Conservation (phyloP, 768 basidiomycete genomes). For the Tricholoma hemisulphureum region DNA sequence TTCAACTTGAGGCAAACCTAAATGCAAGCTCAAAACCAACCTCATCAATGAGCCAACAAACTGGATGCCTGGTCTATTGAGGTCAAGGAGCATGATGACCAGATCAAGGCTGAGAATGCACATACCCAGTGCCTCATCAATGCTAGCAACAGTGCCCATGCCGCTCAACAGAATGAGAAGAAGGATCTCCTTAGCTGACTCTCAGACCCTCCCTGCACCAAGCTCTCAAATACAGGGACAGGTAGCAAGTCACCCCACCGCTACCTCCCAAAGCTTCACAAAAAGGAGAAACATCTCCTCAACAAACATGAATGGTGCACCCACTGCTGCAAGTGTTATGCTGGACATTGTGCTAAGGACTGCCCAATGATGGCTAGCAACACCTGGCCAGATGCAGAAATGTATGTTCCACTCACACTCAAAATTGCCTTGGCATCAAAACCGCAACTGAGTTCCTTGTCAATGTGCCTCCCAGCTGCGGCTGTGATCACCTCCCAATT, state of each 20-base stretch:
- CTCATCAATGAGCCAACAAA: neutral
- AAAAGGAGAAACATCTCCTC: slow-evolving; percentile 10
- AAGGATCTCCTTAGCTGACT: neutral
- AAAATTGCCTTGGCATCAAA: neutral
- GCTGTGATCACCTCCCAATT: neutral
- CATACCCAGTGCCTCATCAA: neutral
- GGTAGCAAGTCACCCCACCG: neutral
- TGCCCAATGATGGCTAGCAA: neutral
- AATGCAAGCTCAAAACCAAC: slow-evolving; percentile 2
- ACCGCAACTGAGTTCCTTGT: neutral
- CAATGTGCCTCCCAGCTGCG: neutral
- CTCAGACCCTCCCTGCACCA: neutral
- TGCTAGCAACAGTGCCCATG: neutral
- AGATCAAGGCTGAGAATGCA: neutral
- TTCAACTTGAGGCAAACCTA: slow-evolving; percentile 13
- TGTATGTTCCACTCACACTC: neutral
- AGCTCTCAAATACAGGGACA: neutral
- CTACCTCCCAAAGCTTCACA: slow-evolving; percentile 9
- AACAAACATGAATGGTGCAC: slow-evolving; percentile 14
- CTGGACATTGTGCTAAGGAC: slow-evolving; percentile 5
- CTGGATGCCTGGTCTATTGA: slow-evolving; percentile 2
- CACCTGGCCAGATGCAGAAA: neutral
- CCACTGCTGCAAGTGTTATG: slow-evolving; percentile 14
- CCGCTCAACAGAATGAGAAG: neutral
- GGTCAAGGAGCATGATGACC: slow-evolving; percentile 1